A percentile compares a stretch with the other conserved stretches of the same genome.
Evolutionary conservation across 495 filamentous ascomycete genomes (phyloP).

Genomic region (Tuber microsphaerosporum): DNA sequence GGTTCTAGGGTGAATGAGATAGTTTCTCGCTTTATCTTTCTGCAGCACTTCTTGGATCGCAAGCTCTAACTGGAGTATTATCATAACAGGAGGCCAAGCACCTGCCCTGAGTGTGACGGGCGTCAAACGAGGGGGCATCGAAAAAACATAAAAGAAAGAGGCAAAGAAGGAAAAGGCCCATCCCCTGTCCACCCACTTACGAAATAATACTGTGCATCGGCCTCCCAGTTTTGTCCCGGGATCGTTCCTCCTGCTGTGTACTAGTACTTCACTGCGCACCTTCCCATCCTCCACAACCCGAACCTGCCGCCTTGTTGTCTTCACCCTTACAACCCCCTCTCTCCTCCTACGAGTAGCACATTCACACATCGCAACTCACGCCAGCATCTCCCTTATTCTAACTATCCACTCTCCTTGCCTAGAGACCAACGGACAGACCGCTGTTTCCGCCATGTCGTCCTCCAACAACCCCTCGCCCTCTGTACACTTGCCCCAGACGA

Average conservation of each 20-base stretch:
- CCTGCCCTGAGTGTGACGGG: neutral
- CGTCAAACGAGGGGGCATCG: neutral
- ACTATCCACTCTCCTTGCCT: neutral
- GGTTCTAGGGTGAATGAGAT: neutral
- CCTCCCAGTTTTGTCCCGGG: neutral
- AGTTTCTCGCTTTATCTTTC: neutral
- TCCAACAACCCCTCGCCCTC: constrained; percentile 18
- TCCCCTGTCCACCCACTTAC: neutral
- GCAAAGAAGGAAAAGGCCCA: neutral
- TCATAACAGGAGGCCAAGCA: neutral
- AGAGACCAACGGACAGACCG: neutral
- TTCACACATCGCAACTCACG: neutral
- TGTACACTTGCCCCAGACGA: constrained; percentile 9
- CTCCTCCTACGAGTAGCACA: neutral
- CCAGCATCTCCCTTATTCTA: neutral
- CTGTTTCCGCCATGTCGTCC: constrained; percentile 10
- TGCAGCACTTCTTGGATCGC: neutral
- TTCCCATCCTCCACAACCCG: neutral
- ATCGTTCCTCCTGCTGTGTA: neutral
- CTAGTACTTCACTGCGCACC: neutral
- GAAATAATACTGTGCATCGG: neutral
- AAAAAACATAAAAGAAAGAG: neutral
- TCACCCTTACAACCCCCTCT: neutral
- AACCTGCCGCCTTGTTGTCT: neutral
- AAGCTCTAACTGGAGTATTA: neutral